A percentile compares a stretch with the other conserved stretches of the same genome.
phyloP scores from a whole-genome alignment of 257 asterid species.

The Primulina huaijiensis region DNA sequence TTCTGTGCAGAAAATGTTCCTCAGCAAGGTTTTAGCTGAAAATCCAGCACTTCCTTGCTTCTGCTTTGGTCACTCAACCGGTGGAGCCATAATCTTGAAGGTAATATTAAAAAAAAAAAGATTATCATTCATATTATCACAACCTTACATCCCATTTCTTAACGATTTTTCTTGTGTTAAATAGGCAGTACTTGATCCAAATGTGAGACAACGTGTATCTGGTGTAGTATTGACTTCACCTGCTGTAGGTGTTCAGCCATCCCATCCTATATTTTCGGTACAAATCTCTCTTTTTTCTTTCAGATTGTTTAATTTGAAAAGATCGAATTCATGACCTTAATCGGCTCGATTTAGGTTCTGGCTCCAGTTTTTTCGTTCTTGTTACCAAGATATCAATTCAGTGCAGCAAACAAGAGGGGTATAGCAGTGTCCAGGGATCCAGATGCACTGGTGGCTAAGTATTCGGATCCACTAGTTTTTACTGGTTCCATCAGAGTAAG shows the following conservation, averaged over 20 bases:
- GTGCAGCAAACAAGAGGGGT: slow-evolving; percentile 88
- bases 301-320: background rate
- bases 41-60: slow-evolving; percentile 70
- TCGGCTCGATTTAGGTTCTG: slow-evolving; percentile 47
- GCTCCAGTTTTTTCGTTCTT: slow-evolving; percentile 73
- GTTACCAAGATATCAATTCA: slow-evolving; percentile 75
- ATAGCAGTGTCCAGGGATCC: slow-evolving; percentile 69
- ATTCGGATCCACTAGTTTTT: slow-evolving; percentile 89
- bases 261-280: slow-evolving; percentile 80
- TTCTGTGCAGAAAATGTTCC: slow-evolving; percentile 50
- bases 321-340: background rate
- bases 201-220: slow-evolving; percentile 48
- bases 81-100: slow-evolving; percentile 87
- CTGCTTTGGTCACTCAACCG: slow-evolving; percentile 94
- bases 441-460: slow-evolving; percentile 72
- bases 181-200: slow-evolving; percentile 81
- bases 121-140: background rate
- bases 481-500: slow-evolving; percentile 80
- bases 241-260: slow-evolving; percentile 86
- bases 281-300: slow-evolving; percentile 7
- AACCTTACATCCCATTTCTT: background rate
- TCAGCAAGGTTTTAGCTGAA: slow-evolving; percentile 58
- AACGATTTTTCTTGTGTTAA: background rate
- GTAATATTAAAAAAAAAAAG: slow-evolving; percentile 28
- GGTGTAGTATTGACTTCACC: slow-evolving; percentile 88